These are phyloP conservation scores for Dactylonectria estremocensis DNA, from an alignment of 2,329 filamentous ascomycete genomes.

Conservation along the genomic window DNA sequence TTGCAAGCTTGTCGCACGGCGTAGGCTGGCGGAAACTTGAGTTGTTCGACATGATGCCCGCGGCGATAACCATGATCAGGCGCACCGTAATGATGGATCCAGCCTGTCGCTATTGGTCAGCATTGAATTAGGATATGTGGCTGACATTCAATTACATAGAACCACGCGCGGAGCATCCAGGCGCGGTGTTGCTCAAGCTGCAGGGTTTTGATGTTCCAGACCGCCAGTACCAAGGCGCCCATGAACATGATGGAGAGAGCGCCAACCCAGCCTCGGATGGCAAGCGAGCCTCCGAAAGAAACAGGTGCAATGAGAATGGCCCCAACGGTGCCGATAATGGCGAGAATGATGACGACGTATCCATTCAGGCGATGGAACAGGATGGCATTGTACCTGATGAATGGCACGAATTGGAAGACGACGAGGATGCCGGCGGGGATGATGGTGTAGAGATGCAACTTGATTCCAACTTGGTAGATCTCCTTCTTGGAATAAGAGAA, in stretches of 20 bases:
- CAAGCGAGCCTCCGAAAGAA: conserved; percentile 65
- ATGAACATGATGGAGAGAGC: too few relatives aligned
- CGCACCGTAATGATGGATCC: too few relatives aligned
- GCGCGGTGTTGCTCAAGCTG: conserved; percentile 75
- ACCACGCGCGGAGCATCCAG: conserved; percentile 69
- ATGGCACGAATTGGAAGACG: conserved; percentile 64
- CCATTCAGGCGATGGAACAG: conserved; percentile 74
- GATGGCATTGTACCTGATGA: conserved; percentile 62
- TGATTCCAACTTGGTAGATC: conserved; percentile 53
- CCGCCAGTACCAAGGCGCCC: conserved; percentile 63
- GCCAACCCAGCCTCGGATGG: conserved; percentile 61
- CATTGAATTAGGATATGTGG: too few relatives aligned
- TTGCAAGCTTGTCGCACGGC: too few relatives aligned
- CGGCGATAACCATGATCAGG: too few relatives aligned
- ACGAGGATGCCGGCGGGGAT: conserved; percentile 61
- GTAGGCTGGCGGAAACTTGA: too few relatives aligned
- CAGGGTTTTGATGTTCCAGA: conserved; percentile 70
- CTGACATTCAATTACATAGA: too few relatives aligned
- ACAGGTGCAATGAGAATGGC: conserved; percentile 68
- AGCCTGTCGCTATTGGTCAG: too few relatives aligned
- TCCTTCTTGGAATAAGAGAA: too few relatives aligned
- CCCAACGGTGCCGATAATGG: conserved; percentile 61
- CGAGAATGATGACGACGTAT: conserved; percentile 66
- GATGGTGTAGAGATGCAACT: conserved; percentile 61
- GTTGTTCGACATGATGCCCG: too few relatives aligned